Percentiles rank a stretch among this genome's conserved stretches.
phyloP scores from a whole-genome alignment of 306 rosid species.

The Dalbergia oliveri region DNA sequence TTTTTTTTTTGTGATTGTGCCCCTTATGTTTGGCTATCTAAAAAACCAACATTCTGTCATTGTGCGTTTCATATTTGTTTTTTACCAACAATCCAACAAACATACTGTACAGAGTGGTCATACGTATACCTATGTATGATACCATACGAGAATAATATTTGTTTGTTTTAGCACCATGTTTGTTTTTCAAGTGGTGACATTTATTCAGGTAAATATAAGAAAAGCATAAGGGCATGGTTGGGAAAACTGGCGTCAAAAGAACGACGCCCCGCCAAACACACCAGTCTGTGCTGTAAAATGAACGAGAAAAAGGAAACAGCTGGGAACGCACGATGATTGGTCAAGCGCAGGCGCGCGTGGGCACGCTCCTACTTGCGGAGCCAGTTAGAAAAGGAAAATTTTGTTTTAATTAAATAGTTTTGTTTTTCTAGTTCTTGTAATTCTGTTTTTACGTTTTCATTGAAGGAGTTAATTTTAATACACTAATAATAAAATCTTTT shows the following conservation, averaged over 20 bases:
- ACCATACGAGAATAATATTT: not conserved
- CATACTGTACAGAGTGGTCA: not conserved
- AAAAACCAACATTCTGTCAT: constrained; percentile 42
- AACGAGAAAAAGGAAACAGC: not conserved
- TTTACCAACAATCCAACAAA: not conserved
- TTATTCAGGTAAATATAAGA: constrained; percentile 25
- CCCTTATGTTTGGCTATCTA: constrained; percentile 29
- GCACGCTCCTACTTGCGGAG: not conserved
- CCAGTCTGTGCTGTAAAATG: constrained; percentile 48
- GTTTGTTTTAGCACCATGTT: not conserved
- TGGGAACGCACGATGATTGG: not conserved
- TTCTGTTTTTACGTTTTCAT: too few relatives aligned
- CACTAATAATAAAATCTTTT: too few relatives aligned
- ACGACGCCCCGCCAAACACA: constrained; percentile 60
- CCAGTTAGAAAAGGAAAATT: not conserved
- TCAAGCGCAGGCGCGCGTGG: constrained; percentile 45
- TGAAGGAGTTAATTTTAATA: too few relatives aligned
- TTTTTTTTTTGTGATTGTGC: not conserved
- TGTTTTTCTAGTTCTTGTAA: too few relatives aligned
- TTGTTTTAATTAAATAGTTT: too few relatives aligned
- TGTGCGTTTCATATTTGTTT: constrained; percentile 8
- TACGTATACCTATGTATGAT: not conserved
- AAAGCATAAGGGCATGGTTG: not conserved
- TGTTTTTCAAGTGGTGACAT: constrained; percentile 30
- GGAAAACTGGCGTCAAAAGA: constrained; percentile 44